Evolutionary conservation across 176 grass and related monocot genomes (phyloP).

Genomic region (Alloteropsis semialata): DNA sequence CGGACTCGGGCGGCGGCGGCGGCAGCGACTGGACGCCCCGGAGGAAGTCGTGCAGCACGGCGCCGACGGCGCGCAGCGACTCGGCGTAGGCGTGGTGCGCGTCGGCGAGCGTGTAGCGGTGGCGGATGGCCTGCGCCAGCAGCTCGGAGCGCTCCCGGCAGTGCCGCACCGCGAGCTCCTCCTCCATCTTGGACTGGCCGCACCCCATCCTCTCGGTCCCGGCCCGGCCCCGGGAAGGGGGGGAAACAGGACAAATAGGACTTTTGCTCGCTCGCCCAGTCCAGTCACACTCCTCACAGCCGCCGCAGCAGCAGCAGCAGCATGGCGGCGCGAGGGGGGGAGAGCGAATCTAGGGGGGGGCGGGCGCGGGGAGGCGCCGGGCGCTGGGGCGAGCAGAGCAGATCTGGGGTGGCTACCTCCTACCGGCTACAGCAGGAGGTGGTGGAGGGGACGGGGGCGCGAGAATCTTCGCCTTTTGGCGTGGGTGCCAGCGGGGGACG

Average conservation of each 20-base stretch:
- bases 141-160: conserved; percentile 55
- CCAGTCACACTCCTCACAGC: conserved; percentile 20
- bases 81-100: conserved; percentile 72
- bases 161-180: conserved; percentile 67
- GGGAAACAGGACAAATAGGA: background rate
- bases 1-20: conserved; percentile 42
- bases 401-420: conserved; percentile 36
- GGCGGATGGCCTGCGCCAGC: conserved; percentile 62
- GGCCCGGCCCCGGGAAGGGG: background rate
- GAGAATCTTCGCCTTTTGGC: conserved; percentile 52
- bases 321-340: background rate
- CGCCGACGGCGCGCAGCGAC: conserved; percentile 53
- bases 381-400: conserved; percentile 1
- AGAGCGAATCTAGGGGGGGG: conserved; percentile 50
- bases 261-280: background rate
- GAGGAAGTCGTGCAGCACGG: conserved; percentile 57
- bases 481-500: conserved; percentile 51
- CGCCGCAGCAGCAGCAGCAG: background rate
- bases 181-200: conserved; percentile 74
- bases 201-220: conserved; percentile 60
- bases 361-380: background rate
- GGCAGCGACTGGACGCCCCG: conserved; percentile 41
- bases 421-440: conserved; percentile 14
- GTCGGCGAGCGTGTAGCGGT: conserved; percentile 84
- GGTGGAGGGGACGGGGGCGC: conserved; percentile 41